Conservation (phyloP, 345 rosid genomes). For the Camelina sativa region DNA sequence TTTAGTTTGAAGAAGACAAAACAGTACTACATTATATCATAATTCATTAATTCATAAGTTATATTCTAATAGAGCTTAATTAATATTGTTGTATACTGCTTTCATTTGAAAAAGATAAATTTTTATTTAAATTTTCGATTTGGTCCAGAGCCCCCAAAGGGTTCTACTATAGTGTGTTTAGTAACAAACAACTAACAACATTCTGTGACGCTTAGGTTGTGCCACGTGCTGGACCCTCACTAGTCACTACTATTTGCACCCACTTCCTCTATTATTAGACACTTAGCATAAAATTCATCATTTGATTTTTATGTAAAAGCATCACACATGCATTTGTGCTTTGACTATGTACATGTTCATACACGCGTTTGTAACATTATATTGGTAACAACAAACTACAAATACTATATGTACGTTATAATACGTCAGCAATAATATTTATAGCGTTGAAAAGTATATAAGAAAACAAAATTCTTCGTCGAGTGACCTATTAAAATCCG, state of each 20-base stretch:
- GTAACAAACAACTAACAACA: conserved; percentile 6
- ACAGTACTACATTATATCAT: too few species aligned
- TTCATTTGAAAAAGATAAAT: not conserved
- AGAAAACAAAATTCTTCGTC: too few species aligned
- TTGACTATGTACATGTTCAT: not conserved
- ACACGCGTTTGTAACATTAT: conserved; percentile 3
- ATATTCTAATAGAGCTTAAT: too few species aligned
- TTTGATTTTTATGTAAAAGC: not conserved
- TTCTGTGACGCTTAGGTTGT: conserved; percentile 21
- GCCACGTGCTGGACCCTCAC: conserved; percentile 42
- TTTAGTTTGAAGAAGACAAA: too few species aligned
- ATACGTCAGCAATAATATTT: not conserved
- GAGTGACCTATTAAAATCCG: too few species aligned
- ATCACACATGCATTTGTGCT: conserved; percentile 4
- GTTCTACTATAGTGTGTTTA: conserved; percentile 5
- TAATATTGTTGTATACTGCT: too few species aligned
- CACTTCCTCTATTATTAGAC: conserved; percentile 30
- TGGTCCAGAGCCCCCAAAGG: conserved; percentile 1
- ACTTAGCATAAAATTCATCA: not conserved
- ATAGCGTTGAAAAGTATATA: too few species aligned
- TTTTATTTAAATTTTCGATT: not conserved
- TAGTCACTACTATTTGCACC: conserved; percentile 23
- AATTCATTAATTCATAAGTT: too few species aligned
- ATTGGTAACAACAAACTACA: conserved; percentile 2
- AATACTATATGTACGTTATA: not conserved